A percentile compares a stretch with the other conserved stretches of the same genome.
phyloP scores from a whole-genome alignment of 495 filamentous ascomycete species.

The Aspergillus kassunensis region DNA sequence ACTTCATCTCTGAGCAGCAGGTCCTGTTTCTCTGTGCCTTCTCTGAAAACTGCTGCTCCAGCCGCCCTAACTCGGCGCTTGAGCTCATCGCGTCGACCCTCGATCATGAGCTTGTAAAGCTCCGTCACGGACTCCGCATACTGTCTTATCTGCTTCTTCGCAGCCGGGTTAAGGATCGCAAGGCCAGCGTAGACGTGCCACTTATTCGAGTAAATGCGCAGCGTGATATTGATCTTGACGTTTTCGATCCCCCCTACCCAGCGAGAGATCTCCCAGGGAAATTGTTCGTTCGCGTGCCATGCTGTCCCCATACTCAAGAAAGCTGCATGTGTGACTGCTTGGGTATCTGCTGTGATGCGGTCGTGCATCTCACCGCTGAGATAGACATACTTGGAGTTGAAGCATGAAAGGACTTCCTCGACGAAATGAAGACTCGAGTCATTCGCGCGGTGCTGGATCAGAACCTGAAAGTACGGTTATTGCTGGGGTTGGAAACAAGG shows the following conservation, averaged over 20 bases:
- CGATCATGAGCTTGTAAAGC: constrained; percentile 93
- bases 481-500: too few species aligned
- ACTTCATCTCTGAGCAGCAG: constrained; percentile 77
- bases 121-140: constrained; percentile 92
- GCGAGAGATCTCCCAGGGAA: constrained; percentile 90
- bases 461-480: constrained; percentile 47
- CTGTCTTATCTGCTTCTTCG: constrained; percentile 86
- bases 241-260: constrained; percentile 98
- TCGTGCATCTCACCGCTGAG: constrained; percentile 86
- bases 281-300: constrained; percentile 88
- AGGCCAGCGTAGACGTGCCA: constrained; percentile 99
- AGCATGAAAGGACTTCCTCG: constrained; percentile 72
- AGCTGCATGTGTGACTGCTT: constrained; percentile 95
- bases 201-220: constrained; percentile 96
- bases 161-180: constrained; percentile 90
- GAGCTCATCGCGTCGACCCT: constrained; percentile 76
- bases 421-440: constrained; percentile 73
- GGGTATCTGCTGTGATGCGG: constrained; percentile 95
- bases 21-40: constrained; percentile 51
- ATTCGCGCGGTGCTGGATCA: constrained; percentile 89
- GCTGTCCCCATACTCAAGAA: constrained; percentile 97
- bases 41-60: constrained; percentile 72
- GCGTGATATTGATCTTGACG: constrained; percentile 95
- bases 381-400: constrained; percentile 77
- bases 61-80: constrained; percentile 72